Base-by-base conservation (phyloP, 257 asterid genomes). In the Solanum virginianum region DNA sequence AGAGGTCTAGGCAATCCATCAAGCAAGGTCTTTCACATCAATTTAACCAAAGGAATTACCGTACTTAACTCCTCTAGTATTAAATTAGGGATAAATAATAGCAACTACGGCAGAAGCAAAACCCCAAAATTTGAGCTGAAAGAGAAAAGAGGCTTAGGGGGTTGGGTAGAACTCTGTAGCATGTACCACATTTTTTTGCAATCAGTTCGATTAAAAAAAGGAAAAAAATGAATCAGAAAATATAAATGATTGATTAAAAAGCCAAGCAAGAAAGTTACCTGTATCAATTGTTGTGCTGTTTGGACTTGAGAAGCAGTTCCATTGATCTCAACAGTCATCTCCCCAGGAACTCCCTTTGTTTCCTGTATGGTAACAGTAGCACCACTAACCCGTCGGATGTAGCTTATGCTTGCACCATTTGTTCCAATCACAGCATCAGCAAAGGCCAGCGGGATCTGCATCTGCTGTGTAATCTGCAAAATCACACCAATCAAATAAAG, bases 381-480 rank as follows among this genome's bases (percentile, higher is more conserved):
- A 72, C 98, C 98, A 88, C 99, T 96, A 16, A 90, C 94, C 90
- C 97, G 92, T 72, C 99, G 91, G 22, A 96, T 94, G 91, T 95
- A 96, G 86, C 99, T 96, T 87, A 96, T 95, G 86, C 89, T 96
- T 83, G 98, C 89, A 86, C 99, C 99, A 89, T 91, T 94, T 53
- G 94, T 92, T 62, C 99, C 99, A 77, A 96, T 96, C 7, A 96
- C 98, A 26, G 99, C 98, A 93, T 96, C 99, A 63, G 99, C 99
- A 77, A 94, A 95, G 56, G 97, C 90, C n/a, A 96, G 90, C 1
- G 97, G 99, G 80, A 95, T 90, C 88, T 93, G 98, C 92, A 95
- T 93, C 88, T 94, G 97, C 86, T 93, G 95, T 4, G 92, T 92
- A 81, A 94, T 74, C 98, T 95, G 94, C 85, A 91, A 86, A 84